Base-by-base conservation (phyloP, 2,329 filamentous ascomycete genomes). In the Fusarium citri region DNA sequence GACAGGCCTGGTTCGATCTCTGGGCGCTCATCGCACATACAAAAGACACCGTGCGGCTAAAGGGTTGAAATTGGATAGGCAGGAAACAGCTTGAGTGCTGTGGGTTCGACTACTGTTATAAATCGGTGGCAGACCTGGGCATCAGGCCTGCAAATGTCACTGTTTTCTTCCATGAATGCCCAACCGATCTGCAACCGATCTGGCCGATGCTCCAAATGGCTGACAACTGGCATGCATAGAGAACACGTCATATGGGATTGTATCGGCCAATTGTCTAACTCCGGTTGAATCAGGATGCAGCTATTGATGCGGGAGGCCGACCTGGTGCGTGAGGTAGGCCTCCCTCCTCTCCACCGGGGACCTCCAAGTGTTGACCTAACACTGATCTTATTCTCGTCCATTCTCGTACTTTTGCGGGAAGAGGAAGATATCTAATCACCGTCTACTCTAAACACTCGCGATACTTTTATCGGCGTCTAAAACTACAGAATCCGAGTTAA, bases 181-280 rank as follows among this genome's bases (percentile, higher is more conserved):
- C 18, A 37, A 37, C 34, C 16, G 34, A 37, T 37, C 3, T n/a
- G 34, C 34, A 18, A n/a, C 0, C 34, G 1, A 18, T n/a, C 3
- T 37, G 16, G 1, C 9, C 5, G 18, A 37, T 37, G 18, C 34
- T n/a, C 11, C 18, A 37, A 37, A 1, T n/a, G 1, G 18, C 16
- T 2, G 34, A 7, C 3, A 3, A 37, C 34, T 11, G 9, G 9
- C 5, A 1, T 37, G 18, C 3, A 4, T 37, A 37, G 0, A n/a
- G 10, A 37, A 6, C 34, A 12, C 34, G 34, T n/a, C 34, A 37
- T 37, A n/a, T n/a, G 18, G 1, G 10, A 12, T 4, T 7, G 10
- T 4, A 1, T 10, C 6, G 34, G 0, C 18, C 34, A 10, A 37
- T 0, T 5, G 1, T 6, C 4, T 1, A 4, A 5, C 34, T 37